These are phyloP conservation scores for Fusarium goolgardi DNA, from an alignment of 2,329 filamentous ascomycete genomes.

Conservation along the genomic window DNA sequence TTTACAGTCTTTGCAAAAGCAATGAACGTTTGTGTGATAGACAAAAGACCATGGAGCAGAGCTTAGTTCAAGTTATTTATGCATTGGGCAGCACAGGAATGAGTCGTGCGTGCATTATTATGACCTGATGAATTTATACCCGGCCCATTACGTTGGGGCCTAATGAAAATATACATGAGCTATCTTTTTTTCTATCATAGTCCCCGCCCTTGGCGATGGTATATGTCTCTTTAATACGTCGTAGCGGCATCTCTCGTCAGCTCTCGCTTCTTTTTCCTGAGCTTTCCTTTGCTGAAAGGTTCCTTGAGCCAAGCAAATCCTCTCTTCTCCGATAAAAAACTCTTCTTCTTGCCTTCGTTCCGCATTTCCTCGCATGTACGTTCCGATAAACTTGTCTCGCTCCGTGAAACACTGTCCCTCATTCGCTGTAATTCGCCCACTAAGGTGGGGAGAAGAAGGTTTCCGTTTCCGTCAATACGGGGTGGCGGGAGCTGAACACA, in stretches of 20 bases:
- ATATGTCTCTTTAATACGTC: conserved; percentile 4
- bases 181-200: background rate
- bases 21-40: background rate
- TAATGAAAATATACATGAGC: conserved; percentile 5
- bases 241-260: conserved; percentile 26
- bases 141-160: background rate
- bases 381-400: conserved; percentile 30
- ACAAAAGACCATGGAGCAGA: background rate
- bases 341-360: background rate
- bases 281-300: conserved; percentile 23
- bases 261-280: conserved; percentile 30
- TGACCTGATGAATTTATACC: conserved; percentile 12
- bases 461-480: conserved; percentile 25
- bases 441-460: conserved; percentile 24
- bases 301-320: conserved; percentile 25
- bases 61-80: background rate
- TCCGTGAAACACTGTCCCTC: conserved; percentile 12
- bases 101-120: background rate
- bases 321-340: conserved; percentile 21
- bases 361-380: conserved; percentile 19
- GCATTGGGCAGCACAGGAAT: background rate
- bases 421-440: conserved; percentile 34
- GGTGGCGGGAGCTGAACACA: conserved; percentile 47
- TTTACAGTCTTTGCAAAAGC: conserved; percentile 40
- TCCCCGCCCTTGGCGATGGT: background rate